Base-by-base conservation (phyloP, 2,329 filamentous ascomycete species). In the Ascochyta clinopodiicola region DNA sequence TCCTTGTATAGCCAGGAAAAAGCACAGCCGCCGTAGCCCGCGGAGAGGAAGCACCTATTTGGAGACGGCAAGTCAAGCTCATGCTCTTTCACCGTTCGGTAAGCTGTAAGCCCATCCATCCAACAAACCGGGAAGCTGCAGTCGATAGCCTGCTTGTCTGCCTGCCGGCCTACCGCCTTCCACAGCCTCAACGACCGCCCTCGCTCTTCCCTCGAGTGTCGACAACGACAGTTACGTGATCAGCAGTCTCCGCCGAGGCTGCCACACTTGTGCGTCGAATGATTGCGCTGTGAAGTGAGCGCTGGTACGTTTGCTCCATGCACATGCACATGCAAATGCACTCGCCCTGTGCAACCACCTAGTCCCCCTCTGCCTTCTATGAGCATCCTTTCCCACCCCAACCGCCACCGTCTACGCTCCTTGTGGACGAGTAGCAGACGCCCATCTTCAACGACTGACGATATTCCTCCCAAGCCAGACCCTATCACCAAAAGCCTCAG, bases 371-470 rank as follows among this genome's bases (percentile, higher is more conserved):
- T 53, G 32, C 29, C 42, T 46, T 46, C 44, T 39, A 67, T 68
- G 64, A 51, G 46, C 56, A 59, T 62, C 44, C 44, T 62, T 57
- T 63, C 61, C 49, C 60, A 39, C 38, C 47, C 59, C 39, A 54
- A 45, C 37, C 61, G 59, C 56, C 59, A 57, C 45, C 60, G 52
- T 56, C 48, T 66, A 47, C 50, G 54, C 36, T 54, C 58, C 29
- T 27, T 68, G 42, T 61, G 47, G 61, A 56, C 56, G 29, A 51
- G 48, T 49, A 44, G 53, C 43, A 59, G 44, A 44, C 52, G 46
- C 9, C 29, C 58, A 62, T 64, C 65, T 35, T 61, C 63, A 65
- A 60, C 62, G 4, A 69, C 69, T 72, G 61, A 72, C 67, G 48
- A 64, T 57, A 63, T 70, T 57, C 50, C 55, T 68, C 31, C 44